Evolutionary conservation across 169 alveolate genomes (phyloP), one percentile per base, ranked within the genome.

Genomic region (Theileria annulata): DNA sequence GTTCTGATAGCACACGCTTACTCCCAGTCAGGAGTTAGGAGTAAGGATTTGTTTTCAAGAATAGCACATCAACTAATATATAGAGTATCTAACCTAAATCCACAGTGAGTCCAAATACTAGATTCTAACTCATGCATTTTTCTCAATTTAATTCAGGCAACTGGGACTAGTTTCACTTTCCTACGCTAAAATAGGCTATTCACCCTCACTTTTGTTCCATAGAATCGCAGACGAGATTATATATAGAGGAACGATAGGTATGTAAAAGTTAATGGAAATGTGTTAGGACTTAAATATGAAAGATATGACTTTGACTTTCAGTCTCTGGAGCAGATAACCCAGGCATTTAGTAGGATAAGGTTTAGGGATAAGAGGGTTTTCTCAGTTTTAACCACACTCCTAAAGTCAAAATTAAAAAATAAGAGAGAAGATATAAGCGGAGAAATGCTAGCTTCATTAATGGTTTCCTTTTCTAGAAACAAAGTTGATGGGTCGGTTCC

Each of bases 181-280:
- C 37, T 81, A 23, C 48, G 85, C 88, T 21, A 74, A 35, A 67
- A 51, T 68, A 8, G 80, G 80, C 3, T 76, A 75, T 15, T n/a
- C 64, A 19, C 56, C 71, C 17, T 72, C 80, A 27, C 17, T 81
- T 6, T 69, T 81, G 0, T 81, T 74, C 19, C 59, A 59, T n/a
- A 63, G 88, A 51, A n/a, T 81, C 17, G 88, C 88, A 12, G 88
- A 81, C 71, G 88, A 81, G 28, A 59, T 81, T 1, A 81, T 81
- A 21, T 81, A 81, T 31, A 33, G 88, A 10, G 88, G 88, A 1
- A 81, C 88, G 2, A 76, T 81, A 67, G 69, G 60, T 35, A 8
- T 5, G 60, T 67, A 12, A 33, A 17, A 1, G 58, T 12, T 13
- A 13, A 60, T 60, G 66, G 23, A 13, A 60, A 60, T 2, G 5